Conservation (phyloP, 345 rosid species). For the Chamaenerion angustifolium region DNA sequence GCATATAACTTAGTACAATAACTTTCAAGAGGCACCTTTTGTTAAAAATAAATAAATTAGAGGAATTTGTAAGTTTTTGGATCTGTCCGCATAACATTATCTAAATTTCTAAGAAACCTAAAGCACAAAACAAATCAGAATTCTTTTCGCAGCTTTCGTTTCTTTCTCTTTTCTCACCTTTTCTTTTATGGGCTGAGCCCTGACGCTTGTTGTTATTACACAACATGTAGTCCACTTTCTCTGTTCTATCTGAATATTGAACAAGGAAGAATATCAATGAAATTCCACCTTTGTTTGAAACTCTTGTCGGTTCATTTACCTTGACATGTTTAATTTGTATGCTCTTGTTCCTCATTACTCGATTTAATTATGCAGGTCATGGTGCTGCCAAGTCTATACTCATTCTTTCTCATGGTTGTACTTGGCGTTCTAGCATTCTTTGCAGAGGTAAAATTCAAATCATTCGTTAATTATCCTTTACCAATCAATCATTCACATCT, state of each 20-base stretch:
- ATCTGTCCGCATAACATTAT: background rate
- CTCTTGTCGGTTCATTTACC: background rate
- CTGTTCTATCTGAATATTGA: too few species aligned
- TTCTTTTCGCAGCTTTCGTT: too few species aligned
- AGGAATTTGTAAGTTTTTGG: conserved; percentile 35
- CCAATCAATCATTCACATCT: background rate
- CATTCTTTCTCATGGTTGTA: conserved; percentile 37
- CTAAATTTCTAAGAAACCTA: background rate
- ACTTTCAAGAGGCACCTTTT: too few species aligned
- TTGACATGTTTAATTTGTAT: background rate
- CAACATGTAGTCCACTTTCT: too few species aligned
- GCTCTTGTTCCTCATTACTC: conserved; percentile 2
- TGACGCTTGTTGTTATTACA: too few species aligned
- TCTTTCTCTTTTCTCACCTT: too few species aligned
- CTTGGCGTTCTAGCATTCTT: conserved; percentile 61
- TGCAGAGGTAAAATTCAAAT: conserved; percentile 44
- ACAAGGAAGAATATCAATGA: too few species aligned
- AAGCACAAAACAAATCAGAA: too few species aligned
- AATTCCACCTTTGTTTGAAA: background rate
- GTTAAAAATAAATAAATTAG: too few species aligned
- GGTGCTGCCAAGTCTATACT: conserved; percentile 48
- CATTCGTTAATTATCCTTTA: background rate
- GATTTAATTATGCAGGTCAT: conserved; percentile 35
- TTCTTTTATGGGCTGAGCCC: too few species aligned
- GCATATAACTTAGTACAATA: too few species aligned